A percentile compares a stretch with the other conserved stretches of the same genome.
These are phyloP conservation scores for Tylopilus sp. DNA, from an alignment of 768 basidiomycete species.

Conservation along the genomic window DNA sequence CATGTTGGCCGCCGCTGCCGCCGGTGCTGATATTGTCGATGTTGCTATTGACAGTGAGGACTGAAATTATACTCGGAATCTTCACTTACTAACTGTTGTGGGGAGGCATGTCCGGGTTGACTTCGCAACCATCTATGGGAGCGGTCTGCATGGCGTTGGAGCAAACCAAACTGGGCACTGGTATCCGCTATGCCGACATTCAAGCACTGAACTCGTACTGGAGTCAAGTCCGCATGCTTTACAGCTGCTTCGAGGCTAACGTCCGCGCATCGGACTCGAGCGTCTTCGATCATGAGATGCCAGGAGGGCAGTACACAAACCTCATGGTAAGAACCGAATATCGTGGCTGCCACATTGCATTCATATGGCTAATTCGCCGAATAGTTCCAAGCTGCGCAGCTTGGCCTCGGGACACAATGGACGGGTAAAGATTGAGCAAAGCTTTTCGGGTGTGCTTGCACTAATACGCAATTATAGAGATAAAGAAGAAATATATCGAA, in stretches of 20 bases:
- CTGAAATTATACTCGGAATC: background rate
- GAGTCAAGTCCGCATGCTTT: conserved; percentile 94
- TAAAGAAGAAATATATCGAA: conserved; percentile 98
- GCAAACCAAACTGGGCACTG: conserved; percentile 90
- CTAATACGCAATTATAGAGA: conserved; percentile 46
- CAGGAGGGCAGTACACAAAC: conserved; percentile 94
- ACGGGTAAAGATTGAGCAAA: conserved; percentile 45
- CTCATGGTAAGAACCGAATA: conserved; percentile 64
- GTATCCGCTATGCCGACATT: conserved; percentile 95
- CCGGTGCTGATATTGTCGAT: conserved; percentile 98
- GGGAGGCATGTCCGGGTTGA: conserved; percentile 94
- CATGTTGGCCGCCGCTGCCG: conserved; percentile 93
- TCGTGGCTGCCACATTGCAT: conserved; percentile 13
- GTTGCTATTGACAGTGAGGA: conserved; percentile 95
- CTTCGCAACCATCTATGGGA: conserved; percentile 99
- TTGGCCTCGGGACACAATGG: conserved; percentile 98
- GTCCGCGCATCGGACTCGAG: conserved; percentile 96
- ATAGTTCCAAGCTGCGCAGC: conserved; percentile 97
- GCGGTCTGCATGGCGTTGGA: conserved; percentile 93
- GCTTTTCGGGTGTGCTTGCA: conserved; percentile 5
- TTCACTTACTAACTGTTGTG: conserved; percentile 12
- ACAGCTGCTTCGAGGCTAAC: conserved; percentile 97
- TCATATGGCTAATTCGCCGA: conserved; percentile 19
- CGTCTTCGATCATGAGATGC: conserved; percentile 99
- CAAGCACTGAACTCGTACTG: conserved; percentile 97